Percentiles rank a stretch among this genome's conserved stretches.
Conservation (phyloP, 2,329 filamentous ascomycete genomes). For the Hypocreales sp. region DNA sequence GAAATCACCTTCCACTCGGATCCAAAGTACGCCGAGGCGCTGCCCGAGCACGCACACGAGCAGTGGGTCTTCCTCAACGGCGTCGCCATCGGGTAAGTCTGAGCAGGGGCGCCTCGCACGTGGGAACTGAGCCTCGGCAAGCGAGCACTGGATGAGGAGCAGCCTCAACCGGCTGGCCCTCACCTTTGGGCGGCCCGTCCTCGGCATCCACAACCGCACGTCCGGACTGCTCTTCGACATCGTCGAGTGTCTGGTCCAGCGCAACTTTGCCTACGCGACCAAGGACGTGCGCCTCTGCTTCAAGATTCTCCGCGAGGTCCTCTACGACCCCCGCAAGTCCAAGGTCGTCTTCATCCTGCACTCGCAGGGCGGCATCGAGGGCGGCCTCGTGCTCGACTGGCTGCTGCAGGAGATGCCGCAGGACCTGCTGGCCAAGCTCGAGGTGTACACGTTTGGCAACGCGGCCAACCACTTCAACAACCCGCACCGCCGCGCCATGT, state of each 20-base stretch:
- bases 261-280: slow-evolving; percentile 59
- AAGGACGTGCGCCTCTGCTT: slow-evolving; percentile 49
- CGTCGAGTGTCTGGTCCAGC: slow-evolving; percentile 62
- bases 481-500: slow-evolving; percentile 37
- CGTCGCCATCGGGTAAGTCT: slow-evolving; percentile 43
- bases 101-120: too few species aligned
- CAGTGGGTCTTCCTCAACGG: slow-evolving; percentile 75
- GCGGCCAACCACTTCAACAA: slow-evolving; percentile 76
- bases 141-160: slow-evolving; percentile 49
- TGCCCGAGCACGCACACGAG: slow-evolving; percentile 41
- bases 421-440: slow-evolving; percentile 49
- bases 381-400: slow-evolving; percentile 60
- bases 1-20: slow-evolving; percentile 34
- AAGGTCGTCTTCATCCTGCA: slow-evolving; percentile 65
- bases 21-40: slow-evolving; percentile 31
- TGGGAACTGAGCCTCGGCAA: too few species aligned
- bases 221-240: slow-evolving; percentile 63
- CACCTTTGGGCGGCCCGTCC: slow-evolving; percentile 55
- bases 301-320: slow-evolving; percentile 42
- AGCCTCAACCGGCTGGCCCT: slow-evolving; percentile 57
- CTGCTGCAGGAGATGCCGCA: slow-evolving; percentile 56
- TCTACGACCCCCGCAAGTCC: slow-evolving; percentile 44
- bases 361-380: slow-evolving; percentile 64
- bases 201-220: slow-evolving; percentile 64
- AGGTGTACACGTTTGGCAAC: slow-evolving; percentile 66